Conservation (phyloP, 371 early-diverging fungal genomes). For the Rhizopus sp. region DNA sequence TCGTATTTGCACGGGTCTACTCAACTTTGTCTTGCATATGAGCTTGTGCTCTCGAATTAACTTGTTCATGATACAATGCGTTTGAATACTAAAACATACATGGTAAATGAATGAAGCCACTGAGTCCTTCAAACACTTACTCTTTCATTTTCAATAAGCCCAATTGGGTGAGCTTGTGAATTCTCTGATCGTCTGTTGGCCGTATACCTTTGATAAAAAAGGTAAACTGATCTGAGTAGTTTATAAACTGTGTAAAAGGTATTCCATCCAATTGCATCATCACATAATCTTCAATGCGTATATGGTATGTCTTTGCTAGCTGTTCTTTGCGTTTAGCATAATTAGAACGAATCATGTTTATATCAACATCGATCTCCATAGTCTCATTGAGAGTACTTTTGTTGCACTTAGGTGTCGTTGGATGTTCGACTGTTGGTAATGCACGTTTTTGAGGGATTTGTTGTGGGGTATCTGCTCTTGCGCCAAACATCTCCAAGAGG, state of each 20-base stretch:
- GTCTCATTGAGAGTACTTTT: slow-evolving; percentile 4
- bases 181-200: not conserved
- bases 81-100: not conserved
- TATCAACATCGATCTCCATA: slow-evolving; percentile 1
- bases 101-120: not conserved
- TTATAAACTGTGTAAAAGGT: not conserved
- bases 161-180: slow-evolving; percentile 1
- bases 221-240: not conserved
- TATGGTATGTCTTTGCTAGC: not conserved
- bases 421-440: not conserved
- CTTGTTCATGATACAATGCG: slow-evolving; percentile 2
- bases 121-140: not conserved
- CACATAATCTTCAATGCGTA: slow-evolving; percentile 15
- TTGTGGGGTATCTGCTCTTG: not conserved
- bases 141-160: slow-evolving; percentile 1
- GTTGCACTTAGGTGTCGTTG: not conserved
- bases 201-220: not conserved
- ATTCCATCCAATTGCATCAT: not conserved
- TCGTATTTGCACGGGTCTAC: slow-evolving; percentile 20
- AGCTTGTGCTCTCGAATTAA: slow-evolving; percentile 5
- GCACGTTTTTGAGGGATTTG: not conserved
- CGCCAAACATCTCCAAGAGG: not conserved
- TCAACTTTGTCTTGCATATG: slow-evolving; percentile 3
- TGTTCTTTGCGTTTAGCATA: slow-evolving; percentile 11
- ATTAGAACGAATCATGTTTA: slow-evolving; percentile 2